Percentiles rank a stretch among this genome's conserved stretches.
phyloP scores from a whole-genome alignment of 495 filamentous ascomycete species.

The Trichocladium antarcticum region DNA sequence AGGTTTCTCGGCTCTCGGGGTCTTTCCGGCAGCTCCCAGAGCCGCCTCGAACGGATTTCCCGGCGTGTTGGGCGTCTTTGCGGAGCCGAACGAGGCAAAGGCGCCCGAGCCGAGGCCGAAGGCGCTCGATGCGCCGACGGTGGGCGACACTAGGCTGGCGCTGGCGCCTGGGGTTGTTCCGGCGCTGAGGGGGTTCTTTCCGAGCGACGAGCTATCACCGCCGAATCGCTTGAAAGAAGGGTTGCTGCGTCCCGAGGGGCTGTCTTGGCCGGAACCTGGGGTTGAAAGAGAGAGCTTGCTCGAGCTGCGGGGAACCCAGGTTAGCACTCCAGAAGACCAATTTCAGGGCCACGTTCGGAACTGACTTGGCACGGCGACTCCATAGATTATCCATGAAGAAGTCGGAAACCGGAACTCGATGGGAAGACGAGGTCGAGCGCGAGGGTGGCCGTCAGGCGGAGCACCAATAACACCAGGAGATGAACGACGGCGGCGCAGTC shows the following conservation, averaged over 20 bases:
- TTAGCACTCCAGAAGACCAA: conserved; percentile 3
- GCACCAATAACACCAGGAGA: conserved; percentile 8
- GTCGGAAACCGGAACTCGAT: conserved; percentile 22
- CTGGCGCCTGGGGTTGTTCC: conserved; percentile 60
- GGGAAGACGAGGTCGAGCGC: conserved; percentile 7
- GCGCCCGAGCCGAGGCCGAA: conserved; percentile 92
- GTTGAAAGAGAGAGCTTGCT: conserved; percentile 88
- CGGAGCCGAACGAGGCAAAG: conserved; percentile 89
- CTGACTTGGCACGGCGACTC: conserved; percentile 88
- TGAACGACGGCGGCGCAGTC: neutral
- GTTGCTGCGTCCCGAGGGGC: conserved; percentile 54
- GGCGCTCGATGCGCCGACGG: conserved; percentile 74
- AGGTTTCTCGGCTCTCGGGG: conserved; percentile 51
- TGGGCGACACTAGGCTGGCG: conserved; percentile 69
- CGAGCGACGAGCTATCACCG: conserved; percentile 65
- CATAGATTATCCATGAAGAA: conserved; percentile 50
- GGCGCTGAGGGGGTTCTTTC: conserved; percentile 79
- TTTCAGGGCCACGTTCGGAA: neutral
- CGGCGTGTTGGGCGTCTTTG: conserved; percentile 79
- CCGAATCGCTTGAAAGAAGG: conserved; percentile 60
- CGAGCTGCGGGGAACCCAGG: conserved; percentile 40
- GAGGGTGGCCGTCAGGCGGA: conserved; percentile 6
- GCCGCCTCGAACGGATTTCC: conserved; percentile 67
- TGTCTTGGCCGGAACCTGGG: conserved; percentile 48
- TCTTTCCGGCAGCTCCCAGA: conserved; percentile 50